phyloP scores from a whole-genome alignment of 1,284 basidiomycete genomes.

The Rhodofomes roseus region DNA sequence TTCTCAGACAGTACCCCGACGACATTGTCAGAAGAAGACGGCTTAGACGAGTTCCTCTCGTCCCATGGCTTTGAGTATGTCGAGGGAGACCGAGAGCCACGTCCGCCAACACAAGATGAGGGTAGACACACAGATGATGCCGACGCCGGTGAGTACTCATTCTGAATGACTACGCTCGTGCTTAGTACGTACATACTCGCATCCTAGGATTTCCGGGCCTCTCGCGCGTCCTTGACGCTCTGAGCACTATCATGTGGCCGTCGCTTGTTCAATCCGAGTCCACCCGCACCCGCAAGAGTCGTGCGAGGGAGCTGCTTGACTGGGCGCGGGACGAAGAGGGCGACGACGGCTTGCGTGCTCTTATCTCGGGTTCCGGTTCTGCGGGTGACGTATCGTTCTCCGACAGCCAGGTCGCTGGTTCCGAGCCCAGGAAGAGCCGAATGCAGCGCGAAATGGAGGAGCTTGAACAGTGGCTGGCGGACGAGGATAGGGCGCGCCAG shows the following conservation, averaged over 20 bases:
- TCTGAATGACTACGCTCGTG: background rate
- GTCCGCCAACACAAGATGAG: slow-evolving; percentile 20
- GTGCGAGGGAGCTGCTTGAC: slow-evolving; percentile 30
- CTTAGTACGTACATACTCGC: background rate
- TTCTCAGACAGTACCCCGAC: slow-evolving; percentile 27
- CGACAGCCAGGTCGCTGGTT: slow-evolving; percentile 7
- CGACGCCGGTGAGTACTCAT: slow-evolving; percentile 15
- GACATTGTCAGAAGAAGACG: slow-evolving; percentile 38
- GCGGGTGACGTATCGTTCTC: slow-evolving; percentile 6
- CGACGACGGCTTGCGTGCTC: slow-evolving; percentile 31
- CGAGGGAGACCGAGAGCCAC: slow-evolving; percentile 32
- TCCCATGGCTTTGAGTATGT: slow-evolving; percentile 73
- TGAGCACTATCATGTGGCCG: slow-evolving; percentile 85
- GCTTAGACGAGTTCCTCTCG: slow-evolving; percentile 61
- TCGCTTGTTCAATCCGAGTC: slow-evolving; percentile 49
- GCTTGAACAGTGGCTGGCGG: slow-evolving; percentile 60
- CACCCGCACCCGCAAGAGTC: slow-evolving; percentile 27
- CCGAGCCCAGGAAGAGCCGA: slow-evolving; percentile 25
- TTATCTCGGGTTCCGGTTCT: slow-evolving; percentile 22
- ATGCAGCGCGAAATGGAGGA: slow-evolving; percentile 52
- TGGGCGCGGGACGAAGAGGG: slow-evolving; percentile 32
- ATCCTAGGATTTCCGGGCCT: slow-evolving; percentile 52
- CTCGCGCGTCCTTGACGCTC: slow-evolving; percentile 66
- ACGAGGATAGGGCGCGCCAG: slow-evolving; percentile 32
- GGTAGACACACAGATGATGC: slow-evolving; percentile 24